Conservation (phyloP, 441 rosid species). For the Populus tomentosa region DNA sequence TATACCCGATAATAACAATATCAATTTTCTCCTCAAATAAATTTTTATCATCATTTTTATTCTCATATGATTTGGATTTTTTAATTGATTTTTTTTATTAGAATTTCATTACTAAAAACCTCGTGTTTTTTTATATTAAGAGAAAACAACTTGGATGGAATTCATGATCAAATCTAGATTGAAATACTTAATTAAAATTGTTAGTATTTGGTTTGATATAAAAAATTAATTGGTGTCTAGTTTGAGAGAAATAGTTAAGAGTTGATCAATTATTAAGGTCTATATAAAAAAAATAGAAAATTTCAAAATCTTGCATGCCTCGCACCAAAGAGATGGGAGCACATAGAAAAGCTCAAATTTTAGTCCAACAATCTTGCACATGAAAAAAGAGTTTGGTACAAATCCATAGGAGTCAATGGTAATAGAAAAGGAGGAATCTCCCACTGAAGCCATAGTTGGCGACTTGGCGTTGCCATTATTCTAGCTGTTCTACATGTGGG, state of each 20-base stretch:
- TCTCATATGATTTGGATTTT: too few relatives aligned
- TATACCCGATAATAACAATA: too few relatives aligned
- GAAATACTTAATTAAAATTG: too few relatives aligned
- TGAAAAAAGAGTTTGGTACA: conserved; percentile 8
- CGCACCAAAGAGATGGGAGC: conserved; percentile 1
- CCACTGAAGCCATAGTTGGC: conserved; percentile 19
- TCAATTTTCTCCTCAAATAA: too few relatives aligned
- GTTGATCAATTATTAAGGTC: not conserved
- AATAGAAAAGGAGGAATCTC: not conserved
- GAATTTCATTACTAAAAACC: too few relatives aligned
- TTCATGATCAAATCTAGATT: too few relatives aligned
- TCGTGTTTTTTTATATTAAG: too few relatives aligned
- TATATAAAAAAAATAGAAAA: not conserved
- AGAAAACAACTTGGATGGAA: too few relatives aligned
- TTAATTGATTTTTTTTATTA: too few relatives aligned
- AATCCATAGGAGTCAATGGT: not conserved
- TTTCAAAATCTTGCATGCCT: conserved; percentile 2
- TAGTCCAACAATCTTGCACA: not conserved
- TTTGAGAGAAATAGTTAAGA: not conserved
- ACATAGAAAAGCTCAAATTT: not conserved
- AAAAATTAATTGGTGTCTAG: not conserved
- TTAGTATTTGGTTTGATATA: too few relatives aligned
- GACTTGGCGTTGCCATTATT: conserved; percentile 19
- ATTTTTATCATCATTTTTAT: too few relatives aligned
- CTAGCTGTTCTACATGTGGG: conserved; percentile 19